These are phyloP conservation scores for Lodderomyces elongisporus DNA, from an alignment of 1,139 yeast species.

Conservation along the genomic window DNA sequence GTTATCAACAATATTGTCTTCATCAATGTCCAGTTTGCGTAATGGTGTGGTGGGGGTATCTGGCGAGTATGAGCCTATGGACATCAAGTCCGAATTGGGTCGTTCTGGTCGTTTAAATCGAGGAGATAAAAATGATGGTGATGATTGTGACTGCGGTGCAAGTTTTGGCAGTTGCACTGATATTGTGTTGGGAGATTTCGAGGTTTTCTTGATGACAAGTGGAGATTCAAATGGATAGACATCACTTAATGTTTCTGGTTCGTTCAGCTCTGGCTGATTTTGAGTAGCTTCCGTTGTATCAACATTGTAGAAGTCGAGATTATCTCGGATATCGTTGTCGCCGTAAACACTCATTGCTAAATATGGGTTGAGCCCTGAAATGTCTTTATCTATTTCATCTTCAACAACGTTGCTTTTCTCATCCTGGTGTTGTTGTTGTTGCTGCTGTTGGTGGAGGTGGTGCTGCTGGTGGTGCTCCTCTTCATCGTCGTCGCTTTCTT, in stretches of 20 bases:
- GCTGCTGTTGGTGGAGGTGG: too few species aligned
- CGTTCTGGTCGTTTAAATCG: too few species aligned
- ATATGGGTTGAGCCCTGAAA: not conserved
- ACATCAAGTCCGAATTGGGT: not conserved
- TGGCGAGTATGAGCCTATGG: constrained; percentile 18
- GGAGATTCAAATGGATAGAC: constrained; percentile 36
- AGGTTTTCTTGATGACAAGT: constrained; percentile 26
- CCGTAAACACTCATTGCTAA: not conserved
- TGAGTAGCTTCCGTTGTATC: constrained; percentile 11
- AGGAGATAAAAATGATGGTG: too few species aligned
- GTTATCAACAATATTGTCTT: not conserved
- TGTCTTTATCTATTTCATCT: constrained; percentile 5
- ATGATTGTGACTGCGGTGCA: not conserved
- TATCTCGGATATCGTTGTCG: constrained; percentile 11
- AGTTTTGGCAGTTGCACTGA: not conserved
- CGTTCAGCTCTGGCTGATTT: constrained; percentile 11
- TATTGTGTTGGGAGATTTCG: constrained; percentile 3
- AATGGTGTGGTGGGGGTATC: constrained; percentile 28
- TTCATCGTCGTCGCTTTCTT: constrained; percentile 15
- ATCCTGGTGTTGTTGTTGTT: not conserved
- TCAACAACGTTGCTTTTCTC: constrained; percentile 2
- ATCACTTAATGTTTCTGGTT: constrained; percentile 43
- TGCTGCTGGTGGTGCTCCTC: too few species aligned
- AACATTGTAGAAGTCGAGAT: constrained; percentile 8
- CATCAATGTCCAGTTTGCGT: too few species aligned